Evolutionary conservation across 257 asterid genomes (phyloP).

Genomic region (Salvia hispanica): DNA sequence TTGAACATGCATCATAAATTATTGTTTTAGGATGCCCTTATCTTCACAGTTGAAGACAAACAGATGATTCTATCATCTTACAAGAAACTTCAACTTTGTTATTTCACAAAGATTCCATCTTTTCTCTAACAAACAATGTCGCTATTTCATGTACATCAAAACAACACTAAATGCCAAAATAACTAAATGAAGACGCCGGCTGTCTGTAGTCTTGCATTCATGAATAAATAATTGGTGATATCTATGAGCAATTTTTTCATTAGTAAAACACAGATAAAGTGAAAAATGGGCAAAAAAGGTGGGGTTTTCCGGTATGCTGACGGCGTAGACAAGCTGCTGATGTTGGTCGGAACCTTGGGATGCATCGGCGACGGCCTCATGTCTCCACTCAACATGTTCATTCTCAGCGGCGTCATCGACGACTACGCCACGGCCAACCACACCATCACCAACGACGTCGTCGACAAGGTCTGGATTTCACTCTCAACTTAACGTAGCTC

Average conservation of each 20-base stretch:
- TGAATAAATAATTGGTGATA: too few species aligned
- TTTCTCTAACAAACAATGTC: neutral
- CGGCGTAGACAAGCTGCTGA: constrained; percentile 58
- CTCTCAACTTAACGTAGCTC: neutral
- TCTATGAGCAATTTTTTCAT: neutral
- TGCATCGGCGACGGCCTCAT: constrained; percentile 81
- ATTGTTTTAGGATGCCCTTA: too few species aligned
- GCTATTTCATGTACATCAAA: constrained; percentile 2
- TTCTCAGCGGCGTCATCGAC: constrained; percentile 56
- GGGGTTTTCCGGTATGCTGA: constrained; percentile 68
- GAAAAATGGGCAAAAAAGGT: constrained; percentile 50
- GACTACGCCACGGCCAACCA: constrained; percentile 46
- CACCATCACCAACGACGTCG: constrained; percentile 40
- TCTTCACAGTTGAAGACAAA: neutral
- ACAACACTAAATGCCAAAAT: constrained; percentile 5
- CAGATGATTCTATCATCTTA: neutral
- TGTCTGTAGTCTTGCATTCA: too few species aligned
- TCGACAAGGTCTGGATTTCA: constrained; percentile 53
- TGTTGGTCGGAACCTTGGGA: constrained; percentile 61
- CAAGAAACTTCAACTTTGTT: constrained; percentile 12
- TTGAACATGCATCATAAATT: too few species aligned
- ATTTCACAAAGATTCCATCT: constrained; percentile 13
- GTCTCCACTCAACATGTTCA: constrained; percentile 64
- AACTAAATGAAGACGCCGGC: constrained; percentile 26
- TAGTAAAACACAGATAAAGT: neutral